phyloP scores from a whole-genome alignment of 306 rosid species.

The Arachis hypogaea region DNA sequence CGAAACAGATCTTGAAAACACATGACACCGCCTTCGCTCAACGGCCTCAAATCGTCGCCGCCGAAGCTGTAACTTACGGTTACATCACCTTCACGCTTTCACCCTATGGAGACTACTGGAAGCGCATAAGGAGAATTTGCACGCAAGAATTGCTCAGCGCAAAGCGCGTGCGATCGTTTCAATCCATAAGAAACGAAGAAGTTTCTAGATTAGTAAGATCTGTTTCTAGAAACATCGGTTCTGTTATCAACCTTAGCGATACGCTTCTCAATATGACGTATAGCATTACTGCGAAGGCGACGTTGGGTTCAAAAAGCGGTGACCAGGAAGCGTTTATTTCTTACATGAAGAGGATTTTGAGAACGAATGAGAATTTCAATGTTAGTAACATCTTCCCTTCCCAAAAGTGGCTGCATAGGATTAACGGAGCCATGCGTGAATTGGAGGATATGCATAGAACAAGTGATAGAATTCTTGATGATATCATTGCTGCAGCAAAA shows the following conservation, averaged over 20 bases:
- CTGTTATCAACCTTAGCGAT: slow-evolving; percentile 13
- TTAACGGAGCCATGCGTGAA: slow-evolving; percentile 25
- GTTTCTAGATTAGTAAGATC: not conserved
- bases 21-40: too few species aligned
- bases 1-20: slow-evolving; percentile 38
- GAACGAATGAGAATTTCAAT: not conserved
- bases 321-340: slow-evolving; percentile 16
- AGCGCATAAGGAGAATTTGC: too few species aligned
- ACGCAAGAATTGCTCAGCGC: too few species aligned
- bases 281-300: slow-evolving; percentile 19
- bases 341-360: not conserved
- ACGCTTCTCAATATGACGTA: not conserved
- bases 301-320: slow-evolving; percentile 31
- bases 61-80: too few species aligned
- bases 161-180: too few species aligned
- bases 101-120: too few species aligned
- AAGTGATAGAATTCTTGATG: slow-evolving; percentile 30
- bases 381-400: slow-evolving; percentile 41
- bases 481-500: slow-evolving; percentile 22
- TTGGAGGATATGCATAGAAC: not conserved
- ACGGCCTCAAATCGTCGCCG: too few species aligned
- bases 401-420: slow-evolving; percentile 20
- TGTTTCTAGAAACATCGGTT: not conserved
- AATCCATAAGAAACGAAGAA: too few species aligned
- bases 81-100: too few species aligned